Percentiles rank a stretch among this genome's conserved stretches.
phyloP scores from a whole-genome alignment of 2,329 filamentous ascomycete genomes.

The Thelonectria olida region DNA sequence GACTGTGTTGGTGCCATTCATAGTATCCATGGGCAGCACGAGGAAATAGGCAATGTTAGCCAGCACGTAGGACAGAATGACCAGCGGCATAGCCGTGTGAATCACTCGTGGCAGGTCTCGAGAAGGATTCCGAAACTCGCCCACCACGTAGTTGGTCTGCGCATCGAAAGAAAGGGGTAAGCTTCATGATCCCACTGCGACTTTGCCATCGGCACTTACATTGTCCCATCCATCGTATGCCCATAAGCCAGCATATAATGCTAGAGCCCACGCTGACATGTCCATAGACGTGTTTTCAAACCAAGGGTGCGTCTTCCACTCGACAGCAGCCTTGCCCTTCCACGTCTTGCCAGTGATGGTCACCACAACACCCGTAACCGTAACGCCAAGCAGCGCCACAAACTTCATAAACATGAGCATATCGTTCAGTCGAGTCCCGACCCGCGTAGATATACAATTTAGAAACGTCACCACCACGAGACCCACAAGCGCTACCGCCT shows the following conservation, averaged over 20 bases:
- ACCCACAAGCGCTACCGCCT: constrained; percentile 82
- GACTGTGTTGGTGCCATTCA: constrained; percentile 93
- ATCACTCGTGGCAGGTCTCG: constrained; percentile 94
- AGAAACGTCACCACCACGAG: constrained; percentile 81
- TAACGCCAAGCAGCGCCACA: constrained; percentile 85
- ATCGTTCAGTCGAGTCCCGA: constrained; percentile 89
- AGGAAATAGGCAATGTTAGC: constrained; percentile 96
- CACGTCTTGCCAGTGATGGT: constrained; percentile 85
- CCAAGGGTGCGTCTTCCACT: constrained; percentile 91
- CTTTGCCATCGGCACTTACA: constrained; percentile 62
- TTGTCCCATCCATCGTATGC: constrained; percentile 99
- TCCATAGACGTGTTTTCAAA: constrained; percentile 86
- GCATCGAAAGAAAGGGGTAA: constrained; percentile 31
- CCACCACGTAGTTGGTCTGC: constrained; percentile 96
- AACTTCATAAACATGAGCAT: constrained; percentile 98
- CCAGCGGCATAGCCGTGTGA: constrained; percentile 93
- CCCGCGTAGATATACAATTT: constrained; percentile 89
- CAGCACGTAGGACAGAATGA: constrained; percentile 89
- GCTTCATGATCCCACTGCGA: not conserved
- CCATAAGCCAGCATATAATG: constrained; percentile 95
- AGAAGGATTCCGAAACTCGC: constrained; percentile 91
- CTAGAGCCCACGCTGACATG: constrained; percentile 89
- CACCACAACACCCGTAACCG: constrained; percentile 88
- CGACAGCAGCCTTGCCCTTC: constrained; percentile 76
- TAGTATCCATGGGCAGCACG: constrained; percentile 81